Evolutionary conservation across 441 rosid species (phyloP).

Genomic region (Dalechampia spathulata): DNA sequence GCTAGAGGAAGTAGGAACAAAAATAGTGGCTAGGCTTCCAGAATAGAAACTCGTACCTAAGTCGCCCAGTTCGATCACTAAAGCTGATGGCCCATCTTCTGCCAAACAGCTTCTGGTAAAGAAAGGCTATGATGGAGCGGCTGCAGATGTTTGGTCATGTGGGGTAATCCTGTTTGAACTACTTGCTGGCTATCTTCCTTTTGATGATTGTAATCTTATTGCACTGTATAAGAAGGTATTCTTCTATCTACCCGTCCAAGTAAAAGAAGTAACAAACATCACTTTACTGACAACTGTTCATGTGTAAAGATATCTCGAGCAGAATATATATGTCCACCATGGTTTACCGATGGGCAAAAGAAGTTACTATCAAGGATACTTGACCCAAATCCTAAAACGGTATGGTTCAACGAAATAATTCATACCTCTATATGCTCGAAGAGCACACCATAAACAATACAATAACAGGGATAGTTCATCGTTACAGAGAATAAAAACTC

Average conservation of each 20-base stretch:
- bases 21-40: background rate
- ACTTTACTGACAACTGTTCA: conserved; percentile 3
- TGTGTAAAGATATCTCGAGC: conserved; percentile 55
- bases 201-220: conserved; percentile 64
- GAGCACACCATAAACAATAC: background rate
- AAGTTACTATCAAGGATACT: conserved; percentile 67
- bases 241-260: background rate
- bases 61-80: background rate
- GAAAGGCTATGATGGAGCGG: conserved; percentile 78
- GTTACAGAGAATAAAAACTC: conserved; percentile 55
- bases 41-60: conserved; percentile 6
- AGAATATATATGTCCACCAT: conserved; percentile 52
- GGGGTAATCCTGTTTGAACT: conserved; percentile 76
- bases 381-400: conserved; percentile 63
- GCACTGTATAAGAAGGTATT: conserved; percentile 58
- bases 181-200: conserved; percentile 69
- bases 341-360: conserved; percentile 57
- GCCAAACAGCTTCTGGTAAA: conserved; percentile 57
- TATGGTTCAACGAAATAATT: conserved; percentile 15
- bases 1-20: too few relatives aligned
- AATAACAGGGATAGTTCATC: conserved; percentile 10
- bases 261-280: background rate
- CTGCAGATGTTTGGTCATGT: conserved; percentile 92
- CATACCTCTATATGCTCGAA: background rate
- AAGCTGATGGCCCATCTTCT: conserved; percentile 16